Evolutionary conservation across 176 grass and related monocot species (phyloP), one percentile per base, ranked within the genome.

Genomic region (Rhipidocladum racemiflorum): DNA sequence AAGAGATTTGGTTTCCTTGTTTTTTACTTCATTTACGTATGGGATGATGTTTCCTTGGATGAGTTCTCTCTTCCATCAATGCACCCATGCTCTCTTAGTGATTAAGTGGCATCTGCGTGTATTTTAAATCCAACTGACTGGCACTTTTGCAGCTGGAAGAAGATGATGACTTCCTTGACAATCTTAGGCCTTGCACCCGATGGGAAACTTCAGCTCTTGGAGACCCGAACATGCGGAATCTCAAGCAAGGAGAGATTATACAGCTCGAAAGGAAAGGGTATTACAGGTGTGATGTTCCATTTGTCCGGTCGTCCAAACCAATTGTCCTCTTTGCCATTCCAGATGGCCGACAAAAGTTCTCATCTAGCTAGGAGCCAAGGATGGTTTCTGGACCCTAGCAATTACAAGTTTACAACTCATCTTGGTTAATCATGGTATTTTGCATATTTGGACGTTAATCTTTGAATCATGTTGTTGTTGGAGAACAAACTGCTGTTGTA

Each of bases 181-280:
- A 92, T 68, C 75, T 98, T 18, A 97, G 92, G 67, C 90, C 92
- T 18, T 86, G 90, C 74, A 95, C 95, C 14, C 75, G 81, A 29
- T 77, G 74, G 30, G 92, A 98, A 85, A 91, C 86, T 77, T 59
- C 25, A 27, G 95, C 92, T 69, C 66, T 95, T 70, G 95, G 95
- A 15, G 95, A 98, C 38, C 56, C 90, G 0, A 94, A 90, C 75
- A 93, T 95, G 88, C 45, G 82, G 39, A 93, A 93, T 68, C 42
- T 98, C 50, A 95, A 98, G 64, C 75, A 83, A 30, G 95, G 95
- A 77, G 92, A 98, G 83, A 70, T 93, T 65, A 87, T 98, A 77
- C 95, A 98, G 85, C 84, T 98, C 6, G 95, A 98, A 89, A 95
- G 95, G 74, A 98, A 98, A 69, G 88, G 90, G 21, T 98, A 95